Base-by-base conservation (phyloP, 805 yeast genomes). In the Kuraishia hungarica region DNA sequence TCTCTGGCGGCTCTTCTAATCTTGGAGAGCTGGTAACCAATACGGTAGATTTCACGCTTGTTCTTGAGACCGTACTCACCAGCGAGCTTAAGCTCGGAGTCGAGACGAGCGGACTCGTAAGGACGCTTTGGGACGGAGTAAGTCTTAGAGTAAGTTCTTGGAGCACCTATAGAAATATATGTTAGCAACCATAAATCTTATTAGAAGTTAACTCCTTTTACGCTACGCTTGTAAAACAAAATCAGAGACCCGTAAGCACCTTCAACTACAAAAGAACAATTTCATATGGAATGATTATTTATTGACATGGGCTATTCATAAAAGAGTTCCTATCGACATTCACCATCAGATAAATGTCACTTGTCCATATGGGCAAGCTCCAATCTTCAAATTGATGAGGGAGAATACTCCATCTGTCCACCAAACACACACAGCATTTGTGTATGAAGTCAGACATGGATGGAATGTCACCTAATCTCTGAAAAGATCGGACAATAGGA, bases 1-100 rank as follows among this genome's bases (percentile, higher is more conserved):
- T 94, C 98, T 88, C 99, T 96, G 75, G 99, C 99, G 78, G 99
- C 99, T 84, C 99, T 91, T 84, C 99, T 92, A 77, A 94, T 93
- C 87, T 94, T 94, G 64, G 99, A 94, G 74, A 94, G 89, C 83
- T 94, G 98, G 86, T 88, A 89, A 78, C 96, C 96, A 77, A 94
- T 92, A 88, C 99, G 91, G 96, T 94, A 94, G 79, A 94, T 90
- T 83, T 94, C 99, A 78, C 96, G 89, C 93, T 94, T 94, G 97
- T 94, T 94, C 84, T 91, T 93, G 77, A 94, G 87, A 86, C 99
- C 99, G 88, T 81, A 92, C 81, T 94, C 98, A 85, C 99, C 99
- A 74, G 96, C 97, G 75, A 94, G 89, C 83, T 94, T 93, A 79
- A 94, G 89, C 83, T 94, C 99, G 76, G 97, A 90, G 73, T 94